A percentile compares a stretch with the other conserved stretches of the same genome.
These are phyloP conservation scores for Vitrella brassicaformis DNA, from an alignment of 73 alveolate species.

Conservation along the genomic window DNA sequence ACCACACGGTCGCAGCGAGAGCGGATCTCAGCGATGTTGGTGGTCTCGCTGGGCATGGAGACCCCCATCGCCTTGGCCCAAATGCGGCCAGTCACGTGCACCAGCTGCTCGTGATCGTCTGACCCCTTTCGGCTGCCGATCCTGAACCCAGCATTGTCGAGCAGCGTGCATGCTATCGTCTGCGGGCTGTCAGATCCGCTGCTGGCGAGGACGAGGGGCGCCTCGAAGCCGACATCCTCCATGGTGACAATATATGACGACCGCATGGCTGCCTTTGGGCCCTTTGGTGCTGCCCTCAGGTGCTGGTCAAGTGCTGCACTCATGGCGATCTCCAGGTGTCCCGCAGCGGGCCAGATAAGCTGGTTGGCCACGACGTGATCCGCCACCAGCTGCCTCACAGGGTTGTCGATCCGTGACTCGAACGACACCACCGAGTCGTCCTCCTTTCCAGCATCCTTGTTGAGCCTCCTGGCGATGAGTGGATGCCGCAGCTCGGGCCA, in stretches of 20 bases:
- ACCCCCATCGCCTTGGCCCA: neutral
- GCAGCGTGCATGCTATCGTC: no score
- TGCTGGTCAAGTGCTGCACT: neutral
- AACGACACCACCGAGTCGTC: neutral
- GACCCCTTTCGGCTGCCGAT: neutral
- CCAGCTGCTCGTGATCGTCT: no score
- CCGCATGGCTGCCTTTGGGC: neutral
- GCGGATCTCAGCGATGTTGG: neutral
- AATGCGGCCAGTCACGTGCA: neutral
- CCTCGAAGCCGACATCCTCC: neutral
- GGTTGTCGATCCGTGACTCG: no score
- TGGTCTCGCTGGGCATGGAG: neutral
- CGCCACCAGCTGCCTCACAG: neutral
- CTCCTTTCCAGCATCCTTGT: neutral
- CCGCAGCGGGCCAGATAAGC: neutral
- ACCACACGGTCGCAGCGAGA: neutral
- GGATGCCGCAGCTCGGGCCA: conserved; percentile 27
- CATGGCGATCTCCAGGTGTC: neutral
- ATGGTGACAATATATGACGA: neutral
- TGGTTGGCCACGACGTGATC: neutral
- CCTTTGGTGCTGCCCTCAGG: neutral
- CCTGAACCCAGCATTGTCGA: neutral
- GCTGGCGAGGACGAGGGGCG: neutral
- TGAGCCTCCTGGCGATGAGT: neutral
- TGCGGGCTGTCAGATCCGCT: neutral